Evolutionary conservation across 305 asterid species (phyloP), one percentile per base, ranked within the genome.

Genomic region (Solanum hybrid): DNA sequence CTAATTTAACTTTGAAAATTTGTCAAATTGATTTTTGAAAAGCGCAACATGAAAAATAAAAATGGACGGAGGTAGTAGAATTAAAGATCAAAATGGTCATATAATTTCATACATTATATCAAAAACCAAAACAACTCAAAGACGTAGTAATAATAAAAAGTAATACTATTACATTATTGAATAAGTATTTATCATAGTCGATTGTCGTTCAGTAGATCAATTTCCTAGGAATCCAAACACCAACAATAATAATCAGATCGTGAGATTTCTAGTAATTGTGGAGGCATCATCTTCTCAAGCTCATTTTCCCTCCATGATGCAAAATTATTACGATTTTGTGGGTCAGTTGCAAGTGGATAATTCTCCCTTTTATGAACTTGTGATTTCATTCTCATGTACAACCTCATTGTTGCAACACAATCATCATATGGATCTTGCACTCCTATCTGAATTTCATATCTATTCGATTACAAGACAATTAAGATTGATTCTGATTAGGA

Each of bases 351-450:
- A 69, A 93, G 85, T 12, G 99, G 97, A 90, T 92, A 92, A 14
- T 92, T 94, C 89, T 94, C 98, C 72, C 86, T 85, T 51, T 78
- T 87, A 82, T 97, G 99, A 87, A 31, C 87, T 77, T 94, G 98
- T 26, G 95, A 93, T 91, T 94, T 95, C 99, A 97, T 96, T 90
- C 97, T 95, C 93, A 75, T 91, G 88, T 96, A 97, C 66, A 97
- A 91, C 95, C 93, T 93, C 95, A 96, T 91, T 45, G 97, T 90
- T 35, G 98, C 97, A 31, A 95, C 98, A 90, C 98, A 94, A 82
- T 97, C 98, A 89, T 96, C 99, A 27, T 96, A 97, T 2, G 99
- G 98, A 91, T 97, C 98, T 93, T 95, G 99, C 32, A 93, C 90
- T 1, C 96, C 97, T 29, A 91, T 93, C 88, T 97, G 99, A 86